Percentiles rank a stretch among this genome's conserved stretches.
Evolutionary conservation across 2,329 filamentous ascomycete species (phyloP).

Genomic region (Hypomyces rosellus): DNA sequence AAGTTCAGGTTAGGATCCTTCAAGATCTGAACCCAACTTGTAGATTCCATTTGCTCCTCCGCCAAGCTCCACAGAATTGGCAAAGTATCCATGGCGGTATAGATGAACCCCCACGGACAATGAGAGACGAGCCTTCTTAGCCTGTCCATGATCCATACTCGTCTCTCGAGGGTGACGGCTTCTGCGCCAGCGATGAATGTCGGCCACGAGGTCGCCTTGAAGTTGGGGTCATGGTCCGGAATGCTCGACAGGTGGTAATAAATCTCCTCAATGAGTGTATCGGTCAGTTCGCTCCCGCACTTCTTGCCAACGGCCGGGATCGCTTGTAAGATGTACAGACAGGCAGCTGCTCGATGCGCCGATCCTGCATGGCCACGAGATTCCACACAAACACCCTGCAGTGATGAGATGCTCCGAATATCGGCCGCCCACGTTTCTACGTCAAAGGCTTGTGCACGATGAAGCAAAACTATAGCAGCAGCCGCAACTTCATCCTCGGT

Average conservation of each 20-base stretch:
- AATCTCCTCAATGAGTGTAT: slow-evolving; percentile 37
- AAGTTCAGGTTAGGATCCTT: slow-evolving; percentile 37
- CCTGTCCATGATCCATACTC: slow-evolving; percentile 44
- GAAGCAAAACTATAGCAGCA: slow-evolving; percentile 28
- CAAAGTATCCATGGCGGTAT: slow-evolving; percentile 40
- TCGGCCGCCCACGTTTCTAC: slow-evolving; percentile 35
- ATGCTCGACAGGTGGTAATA: slow-evolving; percentile 42
- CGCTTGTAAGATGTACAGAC: slow-evolving; percentile 40
- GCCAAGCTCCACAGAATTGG: slow-evolving; percentile 38
- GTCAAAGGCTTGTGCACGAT: slow-evolving; percentile 34
- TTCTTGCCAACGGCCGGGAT: slow-evolving; percentile 24
- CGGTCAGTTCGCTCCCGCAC: slow-evolving; percentile 16
- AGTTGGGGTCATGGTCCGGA: slow-evolving; percentile 42
- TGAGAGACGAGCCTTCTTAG: slow-evolving; percentile 33
- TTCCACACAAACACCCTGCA: slow-evolving; percentile 28
- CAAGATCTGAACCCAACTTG: slow-evolving; percentile 39
- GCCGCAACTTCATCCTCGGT: slow-evolving; percentile 25
- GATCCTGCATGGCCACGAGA: slow-evolving; percentile 35
- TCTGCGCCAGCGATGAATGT: slow-evolving; percentile 51
- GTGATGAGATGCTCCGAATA: slow-evolving; percentile 27
- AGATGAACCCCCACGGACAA: slow-evolving; percentile 44
- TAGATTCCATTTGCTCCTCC: slow-evolving; percentile 21
- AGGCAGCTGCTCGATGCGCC: slow-evolving; percentile 38
- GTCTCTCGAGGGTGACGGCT: slow-evolving; percentile 33
- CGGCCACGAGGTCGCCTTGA: slow-evolving; percentile 53